phyloP scores from a whole-genome alignment of 1,139 yeast species.

The Eremothecium cymbalariae region DNA sequence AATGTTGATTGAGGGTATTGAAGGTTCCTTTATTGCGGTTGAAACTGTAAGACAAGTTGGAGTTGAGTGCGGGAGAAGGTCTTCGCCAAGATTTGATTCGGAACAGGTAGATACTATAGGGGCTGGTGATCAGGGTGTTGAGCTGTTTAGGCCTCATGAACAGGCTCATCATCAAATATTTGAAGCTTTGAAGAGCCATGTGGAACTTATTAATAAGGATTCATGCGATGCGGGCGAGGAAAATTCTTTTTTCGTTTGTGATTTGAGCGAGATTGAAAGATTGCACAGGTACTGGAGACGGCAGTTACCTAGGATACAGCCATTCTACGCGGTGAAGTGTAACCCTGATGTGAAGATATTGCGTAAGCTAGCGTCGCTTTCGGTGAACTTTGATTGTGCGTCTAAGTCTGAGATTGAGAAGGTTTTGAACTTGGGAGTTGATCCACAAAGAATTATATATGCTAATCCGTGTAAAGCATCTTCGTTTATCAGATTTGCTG shows the following conservation, averaged over 20 bases:
- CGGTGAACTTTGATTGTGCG: slow-evolving; percentile 89
- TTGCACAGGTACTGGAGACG: slow-evolving; percentile 54
- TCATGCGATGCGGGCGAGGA: slow-evolving; percentile 71
- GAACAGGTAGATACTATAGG: too few species aligned
- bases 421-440: slow-evolving; percentile 54
- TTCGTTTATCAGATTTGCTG: slow-evolving; percentile 70
- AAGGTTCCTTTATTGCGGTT: too few species aligned
- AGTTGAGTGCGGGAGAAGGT: too few species aligned
- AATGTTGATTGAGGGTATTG: too few species aligned
- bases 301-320: slow-evolving; percentile 65
- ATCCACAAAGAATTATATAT: slow-evolving; percentile 63
- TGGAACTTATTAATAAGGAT: slow-evolving; percentile 45
- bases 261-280: slow-evolving; percentile 61
- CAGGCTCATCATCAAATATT: slow-evolving; percentile 33
- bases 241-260: slow-evolving; percentile 84
- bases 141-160: too few species aligned
- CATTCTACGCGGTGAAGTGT: slow-evolving; percentile 91
- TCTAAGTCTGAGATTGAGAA: slow-evolving; percentile 74
- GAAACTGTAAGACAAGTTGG: too few species aligned
- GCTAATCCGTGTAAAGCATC: slow-evolving; percentile 92
- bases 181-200: slow-evolving; percentile 38
- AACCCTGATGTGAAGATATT: slow-evolving; percentile 66
- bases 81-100: too few species aligned
- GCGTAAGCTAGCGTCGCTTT: slow-evolving; percentile 47
- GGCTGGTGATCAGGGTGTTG: too few species aligned